Conservation (phyloP, 1,139 yeast genomes). For the Kodamaea plutei region DNA sequence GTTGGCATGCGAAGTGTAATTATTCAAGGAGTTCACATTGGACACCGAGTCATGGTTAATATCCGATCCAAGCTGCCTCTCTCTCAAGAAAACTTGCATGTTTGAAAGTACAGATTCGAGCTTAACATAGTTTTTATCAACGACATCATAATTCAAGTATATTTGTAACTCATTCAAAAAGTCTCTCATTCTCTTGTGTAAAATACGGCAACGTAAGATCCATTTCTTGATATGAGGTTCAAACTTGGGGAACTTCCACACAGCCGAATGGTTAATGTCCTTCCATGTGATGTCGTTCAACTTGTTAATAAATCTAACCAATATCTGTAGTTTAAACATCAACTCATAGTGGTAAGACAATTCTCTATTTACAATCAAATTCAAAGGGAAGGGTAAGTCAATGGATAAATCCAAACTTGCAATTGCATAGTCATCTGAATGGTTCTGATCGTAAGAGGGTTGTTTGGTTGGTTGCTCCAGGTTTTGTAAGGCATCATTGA, state of each 20-base stretch:
- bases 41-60: slow-evolving; percentile 8
- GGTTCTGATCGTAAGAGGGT: slow-evolving; percentile 38
- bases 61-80: slow-evolving; percentile 14
- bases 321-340: slow-evolving; percentile 66
- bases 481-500: slow-evolving; percentile 33
- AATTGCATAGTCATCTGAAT: slow-evolving; percentile 34
- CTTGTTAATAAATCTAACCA: slow-evolving; percentile 59
- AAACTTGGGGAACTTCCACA: slow-evolving; percentile 57
- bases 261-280: slow-evolving; percentile 60
- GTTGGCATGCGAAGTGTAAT: slow-evolving; percentile 25
- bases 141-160: slow-evolving; percentile 58
- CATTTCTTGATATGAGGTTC: slow-evolving; percentile 46
- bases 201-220: slow-evolving; percentile 53
- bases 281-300: slow-evolving; percentile 67
- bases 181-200: slow-evolving; percentile 60
- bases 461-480: slow-evolving; percentile 7
- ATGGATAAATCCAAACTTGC: slow-evolving; percentile 58
- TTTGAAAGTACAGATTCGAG: slow-evolving; percentile 27
- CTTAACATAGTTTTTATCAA: slow-evolving; percentile 51
- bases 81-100: slow-evolving; percentile 15
- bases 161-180: slow-evolving; percentile 54
- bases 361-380: slow-evolving; percentile 66
- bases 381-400: slow-evolving; percentile 80
- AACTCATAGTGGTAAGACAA: slow-evolving; percentile 77
- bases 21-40: slow-evolving; percentile 12